phyloP scores from a whole-genome alignment of 208 protist genomes.

The Leishmania gerbilli region DNA sequence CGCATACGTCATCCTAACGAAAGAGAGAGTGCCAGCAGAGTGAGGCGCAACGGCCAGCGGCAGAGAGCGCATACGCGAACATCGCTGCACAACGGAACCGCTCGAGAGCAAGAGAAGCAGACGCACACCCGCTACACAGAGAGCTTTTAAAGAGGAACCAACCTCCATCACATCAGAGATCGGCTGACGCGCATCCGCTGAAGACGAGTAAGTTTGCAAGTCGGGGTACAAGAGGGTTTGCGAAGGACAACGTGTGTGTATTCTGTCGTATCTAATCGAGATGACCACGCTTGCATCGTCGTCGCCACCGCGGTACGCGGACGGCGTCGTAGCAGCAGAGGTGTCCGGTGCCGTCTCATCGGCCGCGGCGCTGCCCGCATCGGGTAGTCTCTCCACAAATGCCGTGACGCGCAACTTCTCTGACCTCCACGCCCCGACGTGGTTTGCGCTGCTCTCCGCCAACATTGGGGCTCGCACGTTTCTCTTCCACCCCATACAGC shows the following conservation, averaged over 20 bases:
- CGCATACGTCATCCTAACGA: neutral
- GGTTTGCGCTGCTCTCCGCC: slow-evolving; percentile 62
- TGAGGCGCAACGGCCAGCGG: neutral
- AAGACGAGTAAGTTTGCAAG: neutral
- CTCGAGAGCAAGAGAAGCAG: neutral
- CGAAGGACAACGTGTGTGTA: neutral
- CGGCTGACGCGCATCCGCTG: neutral
- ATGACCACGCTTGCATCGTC: slow-evolving; percentile 2
- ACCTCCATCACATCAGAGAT: neutral
- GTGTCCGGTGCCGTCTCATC: neutral
- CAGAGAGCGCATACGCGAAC: neutral
- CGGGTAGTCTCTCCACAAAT: slow-evolving; percentile 45
- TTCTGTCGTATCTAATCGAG: neutral
- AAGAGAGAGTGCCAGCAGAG: neutral
- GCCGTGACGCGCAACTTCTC: slow-evolving; percentile 79
- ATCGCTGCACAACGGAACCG: neutral
- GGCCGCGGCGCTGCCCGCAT: neutral
- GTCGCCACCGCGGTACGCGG: slow-evolving; percentile 1
- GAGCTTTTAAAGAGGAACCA: neutral
- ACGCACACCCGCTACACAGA: neutral
- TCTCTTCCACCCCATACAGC: slow-evolving; percentile 80
- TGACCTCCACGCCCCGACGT: slow-evolving; percentile 81
- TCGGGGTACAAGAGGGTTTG: neutral
- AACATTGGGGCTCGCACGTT: slow-evolving; percentile 72
- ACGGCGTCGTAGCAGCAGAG: neutral